Percentiles rank a stretch among this genome's conserved stretches.
Evolutionary conservation across 2,329 filamentous ascomycete species (phyloP).

Genomic region (Zymoseptoria brevis): DNA sequence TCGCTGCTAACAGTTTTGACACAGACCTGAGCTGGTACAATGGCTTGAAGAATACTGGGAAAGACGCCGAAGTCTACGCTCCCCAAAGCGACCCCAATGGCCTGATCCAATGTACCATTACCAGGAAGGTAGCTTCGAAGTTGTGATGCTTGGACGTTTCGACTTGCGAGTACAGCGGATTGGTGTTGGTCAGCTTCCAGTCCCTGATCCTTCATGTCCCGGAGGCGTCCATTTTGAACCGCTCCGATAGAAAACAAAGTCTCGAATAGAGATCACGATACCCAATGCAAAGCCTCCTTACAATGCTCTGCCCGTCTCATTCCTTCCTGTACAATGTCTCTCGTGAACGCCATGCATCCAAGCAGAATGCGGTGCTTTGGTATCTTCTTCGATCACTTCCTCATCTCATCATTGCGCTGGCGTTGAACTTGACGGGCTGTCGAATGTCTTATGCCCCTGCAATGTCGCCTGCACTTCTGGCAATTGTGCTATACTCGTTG

Average conservation of each 20-base stretch:
- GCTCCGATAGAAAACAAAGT: neutral
- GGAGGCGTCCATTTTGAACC: neutral
- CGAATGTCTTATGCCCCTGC: neutral
- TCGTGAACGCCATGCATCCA: constrained; percentile 9
- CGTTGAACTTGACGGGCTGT: neutral
- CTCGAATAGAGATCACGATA: constrained; percentile 1
- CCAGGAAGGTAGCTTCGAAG: constrained; percentile 41
- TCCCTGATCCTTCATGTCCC: neutral
- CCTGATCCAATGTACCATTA: constrained; percentile 87
- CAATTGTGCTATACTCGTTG: constrained; percentile 23
- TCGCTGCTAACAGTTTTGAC: constrained; percentile 6
- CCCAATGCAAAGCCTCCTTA: constrained; percentile 2
- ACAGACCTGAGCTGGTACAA: constrained; percentile 95
- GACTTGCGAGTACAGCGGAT: neutral
- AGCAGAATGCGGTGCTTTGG: neutral
- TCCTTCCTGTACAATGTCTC: constrained; percentile 1
- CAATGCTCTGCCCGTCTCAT: constrained; percentile 5
- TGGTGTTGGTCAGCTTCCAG: neutral
- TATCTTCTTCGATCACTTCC: neutral
- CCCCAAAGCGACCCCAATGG: constrained; percentile 91
- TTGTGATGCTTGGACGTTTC: constrained; percentile 7
- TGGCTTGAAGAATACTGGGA: constrained; percentile 86
- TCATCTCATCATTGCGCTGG: neutral
- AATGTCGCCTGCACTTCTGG: constrained; percentile 34
- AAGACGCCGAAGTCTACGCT: constrained; percentile 90